Base-by-base conservation (phyloP, 441 rosid genomes). In the Capsella rubella region DNA sequence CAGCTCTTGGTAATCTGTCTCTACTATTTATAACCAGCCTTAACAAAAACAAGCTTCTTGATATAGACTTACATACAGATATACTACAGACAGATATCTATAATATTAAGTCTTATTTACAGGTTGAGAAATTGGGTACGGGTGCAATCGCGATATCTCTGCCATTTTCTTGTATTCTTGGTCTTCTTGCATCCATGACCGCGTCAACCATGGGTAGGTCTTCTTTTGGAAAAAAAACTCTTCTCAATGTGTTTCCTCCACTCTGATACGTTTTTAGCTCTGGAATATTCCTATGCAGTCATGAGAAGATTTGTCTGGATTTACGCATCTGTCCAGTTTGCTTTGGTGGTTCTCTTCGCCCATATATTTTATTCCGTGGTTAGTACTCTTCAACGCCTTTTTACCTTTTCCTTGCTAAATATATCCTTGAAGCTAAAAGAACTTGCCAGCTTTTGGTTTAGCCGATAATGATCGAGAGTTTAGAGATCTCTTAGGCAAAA, bases 161-260 rank as follows among this genome's bases (percentile, higher is more conserved):
- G 65, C 99, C 98, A 3, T 95, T 91, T 84, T 83, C 99, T 67
- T 95, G 97, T 70, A 84, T 92, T 16, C 76, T 92, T 57, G 97
- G 98, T 73, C 93, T 95, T 50, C 91, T 92, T 32, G 83, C 99
- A 67, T 89, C 99, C 54, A 85, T 92, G 97, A 86, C 91, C 35
- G 83, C 97, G 35, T 80, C 97, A 59, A 92, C 99, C 66, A 92
- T 95, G 98, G 99, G 99, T 95, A 84, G 15, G 91, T 64, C 37
- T 14, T 39, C 32, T 42, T 43, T 21, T 15, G 49, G 10, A 45
- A 35, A 46, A 42, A 51, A 53, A 15, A n/a, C 27, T 46, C 45
- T 9, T 68, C 31, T 5, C 18, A 76, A 4, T 56, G 13, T 56
- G 37, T 8, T 34, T 57, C 47, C 32, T 66, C 27, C 18, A 53